A percentile compares a stretch with the other conserved stretches of the same genome.
Evolutionary conservation across 345 rosid genomes (phyloP).

Genomic region (Syzygium oleosum): DNA sequence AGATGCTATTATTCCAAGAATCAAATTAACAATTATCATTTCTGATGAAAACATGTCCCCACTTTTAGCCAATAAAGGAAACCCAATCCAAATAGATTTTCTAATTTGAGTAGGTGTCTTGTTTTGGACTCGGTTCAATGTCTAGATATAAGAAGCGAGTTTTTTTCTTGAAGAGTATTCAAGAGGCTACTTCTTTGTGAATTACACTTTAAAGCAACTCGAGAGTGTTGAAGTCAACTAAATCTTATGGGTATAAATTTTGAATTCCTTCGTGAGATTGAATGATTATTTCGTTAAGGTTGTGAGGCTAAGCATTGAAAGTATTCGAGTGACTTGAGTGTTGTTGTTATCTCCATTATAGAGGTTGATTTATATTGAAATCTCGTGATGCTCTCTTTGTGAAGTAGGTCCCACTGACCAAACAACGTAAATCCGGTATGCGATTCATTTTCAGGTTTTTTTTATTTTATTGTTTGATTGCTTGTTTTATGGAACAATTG

Average conservation of each 20-base stretch:
- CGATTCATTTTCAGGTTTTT: too few relatives aligned
- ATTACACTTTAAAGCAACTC: too few relatives aligned
- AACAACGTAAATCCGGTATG: too few relatives aligned
- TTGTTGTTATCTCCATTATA: too few relatives aligned
- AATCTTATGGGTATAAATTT: too few relatives aligned
- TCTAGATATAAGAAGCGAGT: background rate
- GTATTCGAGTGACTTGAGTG: too few relatives aligned
- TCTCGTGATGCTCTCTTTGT: accelerated
- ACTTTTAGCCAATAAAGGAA: background rate
- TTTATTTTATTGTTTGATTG: background rate
- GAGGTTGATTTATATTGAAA: background rate
- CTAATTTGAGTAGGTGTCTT: background rate
- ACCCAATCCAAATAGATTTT: background rate
- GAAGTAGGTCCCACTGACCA: background rate
- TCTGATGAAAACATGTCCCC: background rate
- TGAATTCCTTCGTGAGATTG: background rate
- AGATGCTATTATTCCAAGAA: background rate
- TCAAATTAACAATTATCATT: background rate
- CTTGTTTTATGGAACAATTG: background rate
- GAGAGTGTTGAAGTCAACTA: background rate
- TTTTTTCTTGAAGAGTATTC: background rate
- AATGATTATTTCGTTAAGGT: too few relatives aligned
- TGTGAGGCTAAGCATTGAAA: background rate
- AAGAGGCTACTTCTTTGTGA: background rate
- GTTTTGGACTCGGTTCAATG: background rate